A percentile compares a stretch with the other conserved stretches of the same genome.
phyloP scores from a whole-genome alignment of 2,329 filamentous ascomycete species.

The Neonectria coccinea region DNA sequence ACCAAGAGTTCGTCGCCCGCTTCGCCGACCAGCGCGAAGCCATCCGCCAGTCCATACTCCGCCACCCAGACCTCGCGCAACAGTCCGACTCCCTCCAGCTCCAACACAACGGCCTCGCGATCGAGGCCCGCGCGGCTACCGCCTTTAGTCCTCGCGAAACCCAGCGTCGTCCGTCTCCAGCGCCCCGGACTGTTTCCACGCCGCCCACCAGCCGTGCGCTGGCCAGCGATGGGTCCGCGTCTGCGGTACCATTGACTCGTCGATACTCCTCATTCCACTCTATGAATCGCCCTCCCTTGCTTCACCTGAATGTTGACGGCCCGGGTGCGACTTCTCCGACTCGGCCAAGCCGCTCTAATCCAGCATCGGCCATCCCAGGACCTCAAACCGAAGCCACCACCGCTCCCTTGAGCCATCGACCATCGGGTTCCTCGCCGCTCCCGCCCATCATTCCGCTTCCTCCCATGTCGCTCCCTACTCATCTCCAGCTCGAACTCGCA shows the following conservation, averaged over 20 bases:
- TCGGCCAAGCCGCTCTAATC: conserved; percentile 28
- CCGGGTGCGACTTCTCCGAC: conserved; percentile 38
- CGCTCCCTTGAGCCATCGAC: conserved; percentile 36
- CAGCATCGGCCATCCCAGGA: conserved; percentile 44
- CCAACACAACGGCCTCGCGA: conserved; percentile 42
- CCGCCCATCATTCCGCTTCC: conserved; percentile 70
- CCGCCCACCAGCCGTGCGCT: conserved; percentile 61
- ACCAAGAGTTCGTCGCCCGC: conserved; percentile 52
- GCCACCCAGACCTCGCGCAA: conserved; percentile 40
- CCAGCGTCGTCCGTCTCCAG: conserved; percentile 50
- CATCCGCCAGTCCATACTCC: conserved; percentile 47
- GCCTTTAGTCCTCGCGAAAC: conserved; percentile 32
- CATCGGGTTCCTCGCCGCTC: conserved; percentile 59
- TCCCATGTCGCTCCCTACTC: conserved; percentile 74
- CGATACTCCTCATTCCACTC: conserved; percentile 66
- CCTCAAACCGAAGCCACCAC: conserved; percentile 40
- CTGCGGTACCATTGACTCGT: conserved; percentile 52
- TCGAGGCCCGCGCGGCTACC: conserved; percentile 39
- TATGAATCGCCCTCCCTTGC: conserved; percentile 55
- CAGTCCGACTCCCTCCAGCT: conserved; percentile 28
- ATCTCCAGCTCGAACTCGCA: conserved; percentile 73
- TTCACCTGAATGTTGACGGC: conserved; percentile 57
- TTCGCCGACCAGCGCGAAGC: conserved; percentile 47
- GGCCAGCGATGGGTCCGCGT: conserved; percentile 41
- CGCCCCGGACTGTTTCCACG: conserved; percentile 62